Evolutionary conservation across 2,329 filamentous ascomycete genomes (phyloP).

Genomic region (Trichoderma simmonsii): DNA sequence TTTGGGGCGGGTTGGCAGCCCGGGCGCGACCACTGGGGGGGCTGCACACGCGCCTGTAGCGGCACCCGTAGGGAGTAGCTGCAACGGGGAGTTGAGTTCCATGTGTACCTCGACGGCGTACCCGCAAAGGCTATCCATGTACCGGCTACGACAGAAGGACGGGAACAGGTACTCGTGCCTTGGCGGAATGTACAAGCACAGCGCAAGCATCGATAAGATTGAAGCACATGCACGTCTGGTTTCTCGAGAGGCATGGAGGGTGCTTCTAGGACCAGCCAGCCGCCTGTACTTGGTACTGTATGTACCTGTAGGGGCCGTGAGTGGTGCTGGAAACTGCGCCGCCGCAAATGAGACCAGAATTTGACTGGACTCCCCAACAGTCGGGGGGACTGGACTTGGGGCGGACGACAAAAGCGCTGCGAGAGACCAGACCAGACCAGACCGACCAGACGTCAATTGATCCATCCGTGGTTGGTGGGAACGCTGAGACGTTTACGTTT

Average conservation of each 20-base stretch:
- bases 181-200: neutral
- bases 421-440: no score
- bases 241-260: neutral
- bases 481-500: slow-evolving; percentile 7
- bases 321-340: slow-evolving; percentile 15
- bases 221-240: neutral
- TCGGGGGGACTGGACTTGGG: neutral
- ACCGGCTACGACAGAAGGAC: neutral
- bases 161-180: neutral
- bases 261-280: neutral
- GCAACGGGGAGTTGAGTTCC: neutral
- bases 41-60: slow-evolving; percentile 5
- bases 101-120: neutral
- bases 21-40: neutral
- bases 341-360: neutral
- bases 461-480: neutral
- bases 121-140: neutral
- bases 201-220: neutral
- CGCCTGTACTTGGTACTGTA: neutral
- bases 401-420: neutral
- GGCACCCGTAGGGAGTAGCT: neutral
- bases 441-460: neutral
- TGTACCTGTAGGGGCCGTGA: slow-evolving; percentile 8
- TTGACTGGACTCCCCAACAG: neutral
- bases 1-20: neutral